phyloP scores from a whole-genome alignment of 108 stramenopile species.

The Fragilaria crotonensis region DNA sequence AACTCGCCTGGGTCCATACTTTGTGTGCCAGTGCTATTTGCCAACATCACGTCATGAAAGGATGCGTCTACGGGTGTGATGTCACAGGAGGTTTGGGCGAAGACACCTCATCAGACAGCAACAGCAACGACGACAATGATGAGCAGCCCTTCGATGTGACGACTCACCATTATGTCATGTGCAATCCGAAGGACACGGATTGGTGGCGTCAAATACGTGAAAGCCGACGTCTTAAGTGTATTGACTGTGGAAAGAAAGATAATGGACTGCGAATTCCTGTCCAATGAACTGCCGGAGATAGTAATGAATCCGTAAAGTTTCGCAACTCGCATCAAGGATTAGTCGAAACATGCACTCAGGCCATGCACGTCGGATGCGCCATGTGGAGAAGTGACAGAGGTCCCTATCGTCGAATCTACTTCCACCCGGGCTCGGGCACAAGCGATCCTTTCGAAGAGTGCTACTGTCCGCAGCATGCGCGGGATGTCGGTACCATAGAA shows the following conservation, averaged over 20 bases:
- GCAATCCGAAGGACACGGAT: constrained; percentile 2
- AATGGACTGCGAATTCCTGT: constrained; percentile 18
- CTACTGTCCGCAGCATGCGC: constrained; percentile 9
- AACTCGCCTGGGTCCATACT: constrained; percentile 51
- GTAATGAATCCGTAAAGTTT: constrained; percentile 14
- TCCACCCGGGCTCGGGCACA: constrained; percentile 7
- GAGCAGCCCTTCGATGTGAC: constrained; percentile 5
- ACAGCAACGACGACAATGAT: constrained; percentile 9
- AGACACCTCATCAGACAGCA: constrained; percentile 10
- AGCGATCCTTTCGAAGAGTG: constrained; percentile 4
- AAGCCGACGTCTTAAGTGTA: neutral
- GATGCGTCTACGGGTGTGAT: constrained; percentile 25
- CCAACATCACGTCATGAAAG: neutral
- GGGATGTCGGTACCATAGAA: constrained; percentile 6
- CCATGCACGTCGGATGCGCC: constrained; percentile 18
- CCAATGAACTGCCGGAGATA: constrained; percentile 24
- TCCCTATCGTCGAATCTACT: constrained; percentile 7
- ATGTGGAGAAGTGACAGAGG: constrained; percentile 7
- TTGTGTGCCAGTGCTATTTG: constrained; percentile 28
- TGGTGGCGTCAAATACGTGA: neutral
- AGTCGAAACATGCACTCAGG: constrained; percentile 5
- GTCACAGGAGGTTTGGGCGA: constrained; percentile 6
- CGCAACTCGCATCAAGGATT: neutral
- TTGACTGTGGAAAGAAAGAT: constrained; percentile 12
- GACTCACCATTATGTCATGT: neutral